A percentile compares a stretch with the other conserved stretches of the same genome.
phyloP scores from a whole-genome alignment of 192 early-diverging fungal species.

The Backusella sp. region DNA sequence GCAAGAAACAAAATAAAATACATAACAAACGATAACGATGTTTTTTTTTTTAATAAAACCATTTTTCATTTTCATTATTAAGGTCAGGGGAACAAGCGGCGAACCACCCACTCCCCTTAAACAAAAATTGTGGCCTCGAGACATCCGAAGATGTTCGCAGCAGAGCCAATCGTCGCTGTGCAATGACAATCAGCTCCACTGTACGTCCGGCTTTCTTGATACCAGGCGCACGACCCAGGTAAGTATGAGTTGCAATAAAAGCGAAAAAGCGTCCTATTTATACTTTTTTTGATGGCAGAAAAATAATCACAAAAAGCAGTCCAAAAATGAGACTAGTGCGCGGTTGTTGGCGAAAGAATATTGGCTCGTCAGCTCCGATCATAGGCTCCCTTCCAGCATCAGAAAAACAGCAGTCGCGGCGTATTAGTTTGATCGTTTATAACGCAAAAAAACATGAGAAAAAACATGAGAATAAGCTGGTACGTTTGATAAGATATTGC shows the following conservation, averaged over 20 bases:
- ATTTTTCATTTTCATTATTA: constrained; percentile 19
- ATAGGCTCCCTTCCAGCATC: not conserved
- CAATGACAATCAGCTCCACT: constrained; percentile 26
- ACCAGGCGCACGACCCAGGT: constrained; percentile 31
- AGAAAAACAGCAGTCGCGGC: no score
- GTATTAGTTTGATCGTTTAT: no score
- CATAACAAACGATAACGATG: not conserved
- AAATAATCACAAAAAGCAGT: not conserved
- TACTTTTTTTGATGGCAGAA: constrained; percentile 16
- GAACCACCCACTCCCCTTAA: constrained; percentile 21
- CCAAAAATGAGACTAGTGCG: not conserved
- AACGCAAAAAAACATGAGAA: not conserved
- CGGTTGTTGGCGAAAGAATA: not conserved
- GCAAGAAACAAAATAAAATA: not conserved
- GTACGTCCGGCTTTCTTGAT: constrained; percentile 19
- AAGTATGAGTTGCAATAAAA: constrained; percentile 28
- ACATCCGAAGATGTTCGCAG: constrained; percentile 31
- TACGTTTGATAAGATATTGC: no score
- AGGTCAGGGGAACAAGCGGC: constrained; percentile 6
- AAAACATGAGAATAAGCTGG: not conserved
- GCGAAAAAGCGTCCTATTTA: constrained; percentile 10
- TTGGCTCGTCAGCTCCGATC: not conserved
- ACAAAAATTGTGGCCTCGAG: constrained; percentile 34
- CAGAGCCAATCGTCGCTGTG: constrained; percentile 28
- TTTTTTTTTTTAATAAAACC: not conserved